These are phyloP conservation scores for Coniella lustricola DNA, from an alignment of 2,329 filamentous ascomycete genomes.

Conservation along the genomic window DNA sequence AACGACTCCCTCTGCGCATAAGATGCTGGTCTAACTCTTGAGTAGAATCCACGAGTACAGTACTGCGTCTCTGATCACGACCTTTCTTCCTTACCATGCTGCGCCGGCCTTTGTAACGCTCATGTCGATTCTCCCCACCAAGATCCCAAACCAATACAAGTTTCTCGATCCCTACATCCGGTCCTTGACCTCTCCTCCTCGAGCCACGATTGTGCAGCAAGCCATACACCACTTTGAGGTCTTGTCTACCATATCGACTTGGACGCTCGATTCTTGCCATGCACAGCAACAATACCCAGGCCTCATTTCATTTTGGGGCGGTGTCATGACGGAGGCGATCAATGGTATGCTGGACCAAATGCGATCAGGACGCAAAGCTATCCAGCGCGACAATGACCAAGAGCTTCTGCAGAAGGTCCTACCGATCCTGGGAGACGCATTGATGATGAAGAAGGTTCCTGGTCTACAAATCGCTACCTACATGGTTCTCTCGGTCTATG, in stretches of 20 bases:
- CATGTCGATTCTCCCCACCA: conserved; percentile 76
- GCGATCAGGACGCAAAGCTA: conserved; percentile 65
- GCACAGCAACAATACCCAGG: conserved; percentile 67
- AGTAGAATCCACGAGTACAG: conserved; percentile 85
- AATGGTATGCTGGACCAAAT: conserved; percentile 73
- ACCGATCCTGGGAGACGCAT: conserved; percentile 68
- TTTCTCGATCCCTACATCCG: conserved; percentile 84
- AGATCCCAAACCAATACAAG: conserved; percentile 66
- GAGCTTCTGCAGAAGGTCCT: conserved; percentile 60
- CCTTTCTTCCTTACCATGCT: conserved; percentile 88
- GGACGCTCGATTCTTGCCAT: conserved; percentile 68
- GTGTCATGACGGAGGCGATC: conserved; percentile 77
- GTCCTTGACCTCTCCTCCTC: conserved; percentile 67
- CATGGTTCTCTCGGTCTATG: conserved; percentile 82
- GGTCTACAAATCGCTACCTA: conserved; percentile 83
- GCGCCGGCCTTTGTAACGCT: conserved; percentile 79
- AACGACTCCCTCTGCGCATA: conserved; percentile 1
- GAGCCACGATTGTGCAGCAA: conserved; percentile 76
- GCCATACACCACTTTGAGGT: conserved; percentile 73
- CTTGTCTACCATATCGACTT: conserved; percentile 67
- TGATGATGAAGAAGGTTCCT: conserved; percentile 67
- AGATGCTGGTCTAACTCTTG: conserved; percentile 14
- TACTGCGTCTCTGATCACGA: conserved; percentile 66
- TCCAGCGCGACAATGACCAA: conserved; percentile 77
- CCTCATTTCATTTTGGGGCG: conserved; percentile 84